Percentiles rank a stretch among this genome's conserved stretches.
Conservation (phyloP, 163 green algal genomes). For the Prototheca stagnorum region DNA sequence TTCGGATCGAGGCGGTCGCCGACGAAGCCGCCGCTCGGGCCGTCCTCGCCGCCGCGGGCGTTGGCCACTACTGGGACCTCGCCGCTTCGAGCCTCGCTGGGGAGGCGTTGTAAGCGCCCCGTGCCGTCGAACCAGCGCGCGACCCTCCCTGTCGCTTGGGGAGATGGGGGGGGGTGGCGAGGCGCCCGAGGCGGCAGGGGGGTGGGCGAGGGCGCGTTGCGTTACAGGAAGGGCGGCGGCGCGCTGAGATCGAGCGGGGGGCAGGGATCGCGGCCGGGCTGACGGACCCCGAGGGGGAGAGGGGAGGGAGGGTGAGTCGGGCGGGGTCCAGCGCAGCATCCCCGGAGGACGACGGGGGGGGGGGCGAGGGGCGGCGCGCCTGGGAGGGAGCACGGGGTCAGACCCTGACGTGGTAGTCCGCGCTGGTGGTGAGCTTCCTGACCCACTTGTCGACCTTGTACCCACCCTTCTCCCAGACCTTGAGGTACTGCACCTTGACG, state of each 20-base stretch:
- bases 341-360: too few species aligned
- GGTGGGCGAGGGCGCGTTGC: neutral
- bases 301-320: neutral
- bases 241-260: neutral
- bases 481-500: slow-evolving; percentile 80
- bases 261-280: neutral
- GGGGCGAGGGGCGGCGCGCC: too few species aligned
- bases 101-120: neutral
- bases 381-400: too few species aligned
- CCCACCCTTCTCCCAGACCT: slow-evolving; percentile 77
- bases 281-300: neutral
- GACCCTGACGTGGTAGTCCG: slow-evolving; percentile 53
- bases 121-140: too few species aligned
- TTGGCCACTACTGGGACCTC: slow-evolving; percentile 73
- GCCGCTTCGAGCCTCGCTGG: slow-evolving; percentile 4
- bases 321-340: neutral
- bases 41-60: slow-evolving; percentile 27
- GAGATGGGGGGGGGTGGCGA: neutral
- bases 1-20: slow-evolving; percentile 14
- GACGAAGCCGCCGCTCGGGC: slow-evolving; percentile 17
- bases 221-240: neutral
- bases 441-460: slow-evolving; percentile 84
- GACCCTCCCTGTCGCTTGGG: too few species aligned
- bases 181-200: too few species aligned
- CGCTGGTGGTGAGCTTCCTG: slow-evolving; percentile 58